phyloP scores from a whole-genome alignment of 441 rosid species.

The Rhodomyrtus psidioides region DNA sequence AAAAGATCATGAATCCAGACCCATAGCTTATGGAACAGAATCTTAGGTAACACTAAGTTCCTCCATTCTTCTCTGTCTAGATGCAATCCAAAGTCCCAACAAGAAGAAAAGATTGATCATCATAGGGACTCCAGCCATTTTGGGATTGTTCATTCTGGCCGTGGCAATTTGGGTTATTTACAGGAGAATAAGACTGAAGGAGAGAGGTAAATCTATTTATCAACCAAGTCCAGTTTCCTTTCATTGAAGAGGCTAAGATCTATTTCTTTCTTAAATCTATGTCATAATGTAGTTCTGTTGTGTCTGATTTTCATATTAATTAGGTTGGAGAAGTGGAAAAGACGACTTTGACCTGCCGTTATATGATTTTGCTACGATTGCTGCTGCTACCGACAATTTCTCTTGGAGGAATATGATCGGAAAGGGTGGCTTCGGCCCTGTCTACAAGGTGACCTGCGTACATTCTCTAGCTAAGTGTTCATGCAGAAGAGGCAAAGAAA shows the following conservation, averaged over 20 bases:
- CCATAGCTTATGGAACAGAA: not conserved
- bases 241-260: not conserved
- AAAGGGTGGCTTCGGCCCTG: slow-evolving; percentile 26
- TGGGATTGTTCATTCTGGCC: not conserved
- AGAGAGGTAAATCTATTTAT: not conserved
- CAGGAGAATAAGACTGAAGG: not conserved
- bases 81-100: not conserved
- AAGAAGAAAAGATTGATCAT: not conserved
- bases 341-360: slow-evolving; percentile 13
- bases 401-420: slow-evolving; percentile 12
- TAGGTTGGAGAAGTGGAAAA: not conserved
- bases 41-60: not conserved
- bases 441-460: slow-evolving; percentile 19
- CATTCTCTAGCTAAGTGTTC: no score
- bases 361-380: slow-evolving; percentile 9
- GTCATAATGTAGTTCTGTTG: not conserved
- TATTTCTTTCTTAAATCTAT: not conserved
- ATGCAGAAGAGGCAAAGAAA: no score
- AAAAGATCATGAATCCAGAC: not conserved
- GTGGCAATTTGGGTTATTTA: not conserved
- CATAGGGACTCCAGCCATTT: not conserved
- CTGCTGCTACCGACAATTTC: slow-evolving; percentile 22
- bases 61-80: not conserved
- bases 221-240: not conserved
- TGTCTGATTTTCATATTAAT: not conserved